Evolutionary conservation across 2,329 filamentous ascomycete genomes (phyloP), one percentile per base, ranked within the genome.

Genomic region (Phialophora tarda): DNA sequence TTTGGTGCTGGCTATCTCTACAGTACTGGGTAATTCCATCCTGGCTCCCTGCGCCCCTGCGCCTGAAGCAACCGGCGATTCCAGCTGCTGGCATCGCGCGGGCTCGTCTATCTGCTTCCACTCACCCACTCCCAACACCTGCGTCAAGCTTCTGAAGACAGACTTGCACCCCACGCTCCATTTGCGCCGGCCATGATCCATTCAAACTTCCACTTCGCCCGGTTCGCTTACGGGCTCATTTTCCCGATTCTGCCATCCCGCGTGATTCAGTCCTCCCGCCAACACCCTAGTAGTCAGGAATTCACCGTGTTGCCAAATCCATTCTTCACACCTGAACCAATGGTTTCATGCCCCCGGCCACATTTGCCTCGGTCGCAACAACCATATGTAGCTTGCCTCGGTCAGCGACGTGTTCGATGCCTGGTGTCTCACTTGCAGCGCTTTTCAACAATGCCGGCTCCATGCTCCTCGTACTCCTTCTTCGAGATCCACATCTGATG

Each of bases 401-500:
- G 53, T 6, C 17, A 55, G 53, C 53, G 24, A 48, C 48, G 21
- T 54, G 59, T 32, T 51, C 24, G 21, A 14, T 5, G n/a, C 21
- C 59, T 30, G 24, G n/a, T 12, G 34, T 34, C 34, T 81, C 76
- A 98, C 82, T 97, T 96, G 85, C 94, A 98, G 74, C 94, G 85
- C 86, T 97, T 97, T 84, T 98, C 94, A 53, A 98, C 91, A 73
- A 98, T 93, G 70, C 88, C 88, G 5, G 89, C 83, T 1, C 95
- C 95, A 78, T 97, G 93, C 83, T 99, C 96, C 71, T 97, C 93
- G 74, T 97, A 98, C 82, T 99, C 95, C 83, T 97, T 96, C 79
- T 89, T 92, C 26, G 90, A 94, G 73, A 99, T 96, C 95, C 95
- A 99, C 91, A 99, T 94, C 83, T 99, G 95, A 82, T 99, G 95